Evolutionary conservation across 192 early-diverging fungal species (phyloP).

Genomic region (Spizellomyces sp.): DNA sequence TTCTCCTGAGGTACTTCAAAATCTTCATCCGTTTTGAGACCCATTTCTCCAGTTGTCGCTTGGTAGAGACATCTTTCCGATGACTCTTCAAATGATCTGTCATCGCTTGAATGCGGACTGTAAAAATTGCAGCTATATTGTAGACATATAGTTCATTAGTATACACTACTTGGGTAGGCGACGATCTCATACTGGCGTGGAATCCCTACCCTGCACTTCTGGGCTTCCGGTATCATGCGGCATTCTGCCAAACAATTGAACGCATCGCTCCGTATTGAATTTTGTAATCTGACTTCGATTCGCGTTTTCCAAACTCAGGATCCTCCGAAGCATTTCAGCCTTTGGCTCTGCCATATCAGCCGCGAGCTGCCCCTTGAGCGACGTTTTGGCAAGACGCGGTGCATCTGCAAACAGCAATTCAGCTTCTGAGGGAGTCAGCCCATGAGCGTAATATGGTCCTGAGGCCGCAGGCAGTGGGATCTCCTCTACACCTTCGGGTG

Average conservation of each 20-base stretch:
- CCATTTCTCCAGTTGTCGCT: constrained; percentile 76
- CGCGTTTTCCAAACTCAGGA: constrained; percentile 82
- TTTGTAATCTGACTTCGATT: constrained; percentile 72
- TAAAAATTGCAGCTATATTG: constrained; percentile 80
- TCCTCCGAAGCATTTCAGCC: constrained; percentile 54
- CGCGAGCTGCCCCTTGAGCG: background rate
- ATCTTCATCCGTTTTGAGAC: constrained; percentile 82
- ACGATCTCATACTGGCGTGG: background rate
- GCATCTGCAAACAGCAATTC: constrained; percentile 40
- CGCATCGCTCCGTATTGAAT: constrained; percentile 72
- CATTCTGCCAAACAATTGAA: constrained; percentile 76
- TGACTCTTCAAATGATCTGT: constrained; percentile 75
- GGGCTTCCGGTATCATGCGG: constrained; percentile 87
- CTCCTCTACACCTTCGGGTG: constrained; percentile 1
- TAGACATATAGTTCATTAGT: background rate
- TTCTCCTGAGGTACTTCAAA: constrained; percentile 86
- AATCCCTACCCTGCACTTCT: constrained; percentile 82
- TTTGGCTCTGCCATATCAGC: constrained; percentile 29
- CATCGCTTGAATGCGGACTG: constrained; percentile 86
- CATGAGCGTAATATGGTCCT: constrained; percentile 45
- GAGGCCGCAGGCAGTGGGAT: constrained; percentile 3
- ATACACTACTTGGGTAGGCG: too few relatives aligned
- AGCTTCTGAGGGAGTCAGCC: constrained; percentile 42
- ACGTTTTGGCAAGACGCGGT: constrained; percentile 10
- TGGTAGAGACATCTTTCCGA: constrained; percentile 89